These are phyloP conservation scores for Somion occarium DNA, from an alignment of 1,284 basidiomycete species.

Conservation along the genomic window DNA sequence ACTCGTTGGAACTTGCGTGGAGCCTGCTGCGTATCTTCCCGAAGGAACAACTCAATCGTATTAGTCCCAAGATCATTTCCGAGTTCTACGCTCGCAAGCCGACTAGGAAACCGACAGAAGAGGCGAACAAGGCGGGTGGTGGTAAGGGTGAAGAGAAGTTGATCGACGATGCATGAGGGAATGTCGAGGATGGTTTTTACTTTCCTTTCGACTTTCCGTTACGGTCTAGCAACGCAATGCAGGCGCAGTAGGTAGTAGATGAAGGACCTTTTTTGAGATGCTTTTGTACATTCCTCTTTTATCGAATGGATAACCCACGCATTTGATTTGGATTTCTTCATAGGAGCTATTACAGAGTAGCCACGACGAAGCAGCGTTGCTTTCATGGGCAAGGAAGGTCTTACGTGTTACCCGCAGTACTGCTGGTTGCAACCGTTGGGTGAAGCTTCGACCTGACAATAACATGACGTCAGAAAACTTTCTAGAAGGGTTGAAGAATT, in stretches of 20 bases:
- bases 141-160: slow-evolving; percentile 51
- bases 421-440: no score
- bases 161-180: slow-evolving; percentile 42
- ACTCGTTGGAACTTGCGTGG: slow-evolving; percentile 98
- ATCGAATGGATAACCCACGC: background rate
- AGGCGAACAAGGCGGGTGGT: slow-evolving; percentile 40
- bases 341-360: background rate
- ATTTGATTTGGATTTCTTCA: background rate
- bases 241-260: background rate
- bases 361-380: background rate
- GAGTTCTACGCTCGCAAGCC: slow-evolving; percentile 83
- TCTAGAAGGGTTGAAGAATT: background rate
- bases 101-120: slow-evolving; percentile 55
- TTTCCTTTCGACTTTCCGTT: background rate
- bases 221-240: background rate
- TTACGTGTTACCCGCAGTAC: background rate
- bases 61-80: slow-evolving; percentile 86
- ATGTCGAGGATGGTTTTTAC: background rate
- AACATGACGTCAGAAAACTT: background rate
- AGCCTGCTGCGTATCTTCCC: slow-evolving; percentile 97
- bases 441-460: background rate
- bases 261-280: background rate
- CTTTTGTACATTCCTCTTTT: background rate
- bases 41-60: slow-evolving; percentile 96
- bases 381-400: background rate